Base-by-base conservation (phyloP, 768 basidiomycete species). In the Trametes gibbosa region DNA sequence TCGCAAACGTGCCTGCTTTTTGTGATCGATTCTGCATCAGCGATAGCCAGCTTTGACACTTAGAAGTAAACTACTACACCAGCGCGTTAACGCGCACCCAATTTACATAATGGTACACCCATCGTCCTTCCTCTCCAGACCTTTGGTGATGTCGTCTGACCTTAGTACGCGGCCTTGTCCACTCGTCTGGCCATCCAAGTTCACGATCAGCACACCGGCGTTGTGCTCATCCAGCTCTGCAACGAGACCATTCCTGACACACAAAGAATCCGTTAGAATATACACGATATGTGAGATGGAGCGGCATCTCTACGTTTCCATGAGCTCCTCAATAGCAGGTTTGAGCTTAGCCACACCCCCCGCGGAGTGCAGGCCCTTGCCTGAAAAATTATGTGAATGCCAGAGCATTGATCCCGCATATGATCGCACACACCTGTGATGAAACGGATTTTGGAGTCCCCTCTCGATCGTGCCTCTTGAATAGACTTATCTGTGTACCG, bases 281-380 rank as follows among this genome's bases (percentile, higher is more conserved):
- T 12, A 9, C 2, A 5, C 21, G 19, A 16, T 10, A n/a, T 7
- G 17, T 5, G 23, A 10, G 6, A 17, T 23, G 49, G 32, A 19
- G 5, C 25, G 41, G 46, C 8, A 19, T n/a, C 64, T 81, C 41
- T 66, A 92, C 90, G 88, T 92, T 64, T 80, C 76, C 84, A 96
- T 90, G 50, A 96, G 75, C 37, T 89, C 86, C 69, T 92, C 89
- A 50, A 98, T 87, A 6, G 95, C 95, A 32, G 95, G 96, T 69
- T 89, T 94, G 67, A 98, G 80, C 75, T 96, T 98, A 0, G 91
- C 89, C 6, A 82, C 78, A 46, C 87, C 86, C 3, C 81, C 80
- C 25, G 79, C 74, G 17, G 90, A 93, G 72, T 98, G 96, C 27
- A 94, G 76, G 10, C 95, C 95, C 74, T 94, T 96, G 16, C 90